Evolutionary conservation across 768 basidiomycete genomes (phyloP).

Genomic region (Collybia nuda): DNA sequence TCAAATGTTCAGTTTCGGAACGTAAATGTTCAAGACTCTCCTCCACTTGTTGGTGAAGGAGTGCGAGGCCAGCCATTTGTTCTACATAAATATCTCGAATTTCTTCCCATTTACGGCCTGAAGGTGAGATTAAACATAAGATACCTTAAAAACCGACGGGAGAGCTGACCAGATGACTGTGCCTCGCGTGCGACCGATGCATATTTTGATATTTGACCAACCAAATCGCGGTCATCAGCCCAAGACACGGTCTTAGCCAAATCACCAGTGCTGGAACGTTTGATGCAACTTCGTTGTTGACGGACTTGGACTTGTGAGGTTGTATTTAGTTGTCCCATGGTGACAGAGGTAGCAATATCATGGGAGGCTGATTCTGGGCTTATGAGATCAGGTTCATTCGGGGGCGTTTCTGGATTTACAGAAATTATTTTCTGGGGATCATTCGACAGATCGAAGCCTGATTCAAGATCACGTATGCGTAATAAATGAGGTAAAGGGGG

Average conservation of each 20-base stretch:
- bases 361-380: background rate
- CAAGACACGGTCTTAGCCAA: constrained; percentile 70
- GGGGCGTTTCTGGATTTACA: background rate
- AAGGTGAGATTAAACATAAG: constrained; percentile 1
- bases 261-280: constrained; percentile 54
- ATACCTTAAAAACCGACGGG: background rate
- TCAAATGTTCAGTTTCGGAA: constrained; percentile 42
- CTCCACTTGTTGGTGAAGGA: constrained; percentile 53
- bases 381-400: background rate
- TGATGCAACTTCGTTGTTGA: constrained; percentile 64
- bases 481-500: constrained; percentile 41
- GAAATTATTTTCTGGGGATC: constrained; percentile 18
- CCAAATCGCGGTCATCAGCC: constrained; percentile 69
- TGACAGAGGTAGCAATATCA: background rate
- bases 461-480: constrained; percentile 20
- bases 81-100: constrained; percentile 57
- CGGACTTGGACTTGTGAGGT: constrained; percentile 28
- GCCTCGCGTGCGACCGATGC: constrained; percentile 37
- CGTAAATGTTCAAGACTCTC: constrained; percentile 41
- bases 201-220: constrained; percentile 53
- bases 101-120: constrained; percentile 62
- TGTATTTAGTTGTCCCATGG: background rate
- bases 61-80: constrained; percentile 60
- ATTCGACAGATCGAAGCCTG: constrained; percentile 19
- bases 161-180: constrained; percentile 34